These are phyloP conservation scores for Aspergillus candidus DNA, from an alignment of 2,329 filamentous ascomycete genomes.

Conservation along the genomic window DNA sequence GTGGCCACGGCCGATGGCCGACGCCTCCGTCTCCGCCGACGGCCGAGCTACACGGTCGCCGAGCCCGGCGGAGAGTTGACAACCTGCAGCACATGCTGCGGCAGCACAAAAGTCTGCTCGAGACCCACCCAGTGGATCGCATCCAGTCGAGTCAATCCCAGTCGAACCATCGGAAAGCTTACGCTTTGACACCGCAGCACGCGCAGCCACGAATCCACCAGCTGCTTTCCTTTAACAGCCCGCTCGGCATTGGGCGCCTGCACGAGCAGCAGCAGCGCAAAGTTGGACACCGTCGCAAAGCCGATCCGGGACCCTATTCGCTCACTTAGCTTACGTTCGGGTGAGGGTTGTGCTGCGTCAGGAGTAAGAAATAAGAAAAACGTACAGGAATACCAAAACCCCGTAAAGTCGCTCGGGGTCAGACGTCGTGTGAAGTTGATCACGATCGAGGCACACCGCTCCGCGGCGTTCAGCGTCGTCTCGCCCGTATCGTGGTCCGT, in stretches of 20 bases:
- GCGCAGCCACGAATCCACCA: constrained; percentile 26
- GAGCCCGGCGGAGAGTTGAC: not conserved
- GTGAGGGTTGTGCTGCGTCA: no score
- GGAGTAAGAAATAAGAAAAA: not conserved
- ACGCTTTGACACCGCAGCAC: constrained; percentile 24
- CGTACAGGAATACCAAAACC: constrained; percentile 32
- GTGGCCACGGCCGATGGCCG: no score
- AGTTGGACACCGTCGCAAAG: constrained; percentile 32
- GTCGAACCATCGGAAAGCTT: constrained; percentile 25
- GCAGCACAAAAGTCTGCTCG: constrained; percentile 20
- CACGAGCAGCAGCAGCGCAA: constrained; percentile 26
- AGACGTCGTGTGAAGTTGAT: constrained; percentile 24
- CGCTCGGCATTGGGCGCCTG: constrained; percentile 26
- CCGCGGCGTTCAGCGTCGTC: constrained; percentile 23
- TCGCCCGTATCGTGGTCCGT: constrained; percentile 22
- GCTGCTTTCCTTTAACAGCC: constrained; percentile 20
- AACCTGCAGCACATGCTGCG: constrained; percentile 20
- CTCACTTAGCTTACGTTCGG: not conserved
- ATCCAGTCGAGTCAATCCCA: constrained; percentile 27
- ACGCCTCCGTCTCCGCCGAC: no score
- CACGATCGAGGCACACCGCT: constrained; percentile 27
- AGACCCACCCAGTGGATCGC: constrained; percentile 25
- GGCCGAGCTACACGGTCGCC: no score
- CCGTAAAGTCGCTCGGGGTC: constrained; percentile 22
- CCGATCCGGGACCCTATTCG: constrained; percentile 27